A percentile compares a stretch with the other conserved stretches of the same genome.
These are phyloP conservation scores for Russula virescens DNA, from an alignment of 768 basidiomycete genomes.

Conservation along the genomic window DNA sequence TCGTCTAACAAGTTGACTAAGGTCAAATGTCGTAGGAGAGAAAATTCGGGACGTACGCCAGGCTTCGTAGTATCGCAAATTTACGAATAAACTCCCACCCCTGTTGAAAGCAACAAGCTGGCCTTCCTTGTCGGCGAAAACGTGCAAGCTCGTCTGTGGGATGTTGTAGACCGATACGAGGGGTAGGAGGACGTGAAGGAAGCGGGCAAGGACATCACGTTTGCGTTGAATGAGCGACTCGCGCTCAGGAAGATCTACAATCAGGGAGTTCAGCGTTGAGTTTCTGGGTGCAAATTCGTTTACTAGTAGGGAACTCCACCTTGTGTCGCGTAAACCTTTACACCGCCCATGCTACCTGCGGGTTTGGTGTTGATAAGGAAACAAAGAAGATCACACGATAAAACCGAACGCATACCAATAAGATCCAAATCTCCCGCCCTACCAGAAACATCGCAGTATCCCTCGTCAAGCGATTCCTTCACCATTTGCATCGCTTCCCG, in stretches of 20 bases:
- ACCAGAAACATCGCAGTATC: constrained; percentile 77
- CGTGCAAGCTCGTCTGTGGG: constrained; percentile 65
- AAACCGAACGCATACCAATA: constrained; percentile 42
- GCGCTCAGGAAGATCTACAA: constrained; percentile 51
- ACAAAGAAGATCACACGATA: not conserved
- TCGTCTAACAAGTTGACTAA: constrained; percentile 50
- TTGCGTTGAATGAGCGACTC: constrained; percentile 47
- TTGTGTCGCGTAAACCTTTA: constrained; percentile 4
- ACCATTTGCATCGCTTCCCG: constrained; percentile 63
- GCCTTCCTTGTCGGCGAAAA: constrained; percentile 81
- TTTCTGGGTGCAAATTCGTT: not conserved
- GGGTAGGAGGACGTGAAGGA: constrained; percentile 62
- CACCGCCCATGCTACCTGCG: constrained; percentile 8
- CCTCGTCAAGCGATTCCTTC: constrained; percentile 70
- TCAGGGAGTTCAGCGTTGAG: not conserved
- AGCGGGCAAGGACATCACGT: constrained; percentile 57
- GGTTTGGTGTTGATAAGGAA: not conserved
- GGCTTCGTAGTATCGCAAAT: constrained; percentile 75
- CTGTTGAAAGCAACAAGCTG: constrained; percentile 92
- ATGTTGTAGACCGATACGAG: constrained; percentile 70
- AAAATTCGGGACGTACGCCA: constrained; percentile 65
- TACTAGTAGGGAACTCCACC: constrained; percentile 14
- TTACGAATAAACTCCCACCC: constrained; percentile 81
- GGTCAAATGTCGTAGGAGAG: not conserved
- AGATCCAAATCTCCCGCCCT: constrained; percentile 51